phyloP scores from a whole-genome alignment of 176 grass and related monocot genomes.

The Oryza nivara region DNA sequence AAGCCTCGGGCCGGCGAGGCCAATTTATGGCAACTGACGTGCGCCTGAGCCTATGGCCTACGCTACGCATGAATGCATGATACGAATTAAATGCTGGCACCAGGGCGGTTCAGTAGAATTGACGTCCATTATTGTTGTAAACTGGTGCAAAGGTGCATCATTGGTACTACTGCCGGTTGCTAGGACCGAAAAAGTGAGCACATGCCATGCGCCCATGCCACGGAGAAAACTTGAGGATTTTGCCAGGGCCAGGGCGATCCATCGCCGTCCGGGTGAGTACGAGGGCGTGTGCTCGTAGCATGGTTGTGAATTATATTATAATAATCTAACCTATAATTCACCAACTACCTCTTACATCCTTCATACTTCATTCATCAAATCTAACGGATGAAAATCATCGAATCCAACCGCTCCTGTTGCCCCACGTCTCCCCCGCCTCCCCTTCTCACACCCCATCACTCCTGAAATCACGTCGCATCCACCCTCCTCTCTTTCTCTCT shows the following conservation, averaged over 20 bases:
- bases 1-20: not conserved
- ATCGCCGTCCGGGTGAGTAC: not conserved
- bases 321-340: too few relatives aligned
- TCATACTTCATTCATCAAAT: too few relatives aligned
- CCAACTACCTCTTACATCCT: too few relatives aligned
- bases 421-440: too few relatives aligned
- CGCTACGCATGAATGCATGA: not conserved
- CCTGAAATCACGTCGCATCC: too few relatives aligned
- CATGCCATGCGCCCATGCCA: not conserved
- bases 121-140: not conserved
- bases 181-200: not conserved
- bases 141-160: constrained; percentile 11
- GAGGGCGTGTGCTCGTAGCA: not conserved
- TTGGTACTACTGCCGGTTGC: not conserved
- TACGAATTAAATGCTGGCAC: not conserved
- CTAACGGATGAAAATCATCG: too few relatives aligned
- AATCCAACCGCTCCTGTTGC: too few relatives aligned
- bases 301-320: not conserved
- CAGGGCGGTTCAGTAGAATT: not conserved
- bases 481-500: too few relatives aligned
- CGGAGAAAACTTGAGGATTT: not conserved
- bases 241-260: not conserved
- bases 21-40: constrained; percentile 36
- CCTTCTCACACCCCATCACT: too few relatives aligned
- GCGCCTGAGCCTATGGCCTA: not conserved